Evolutionary conservation across 2,329 filamentous ascomycete species (phyloP), one percentile per base, ranked within the genome.

Genomic region (Phyllosticta citrichinensis): DNA sequence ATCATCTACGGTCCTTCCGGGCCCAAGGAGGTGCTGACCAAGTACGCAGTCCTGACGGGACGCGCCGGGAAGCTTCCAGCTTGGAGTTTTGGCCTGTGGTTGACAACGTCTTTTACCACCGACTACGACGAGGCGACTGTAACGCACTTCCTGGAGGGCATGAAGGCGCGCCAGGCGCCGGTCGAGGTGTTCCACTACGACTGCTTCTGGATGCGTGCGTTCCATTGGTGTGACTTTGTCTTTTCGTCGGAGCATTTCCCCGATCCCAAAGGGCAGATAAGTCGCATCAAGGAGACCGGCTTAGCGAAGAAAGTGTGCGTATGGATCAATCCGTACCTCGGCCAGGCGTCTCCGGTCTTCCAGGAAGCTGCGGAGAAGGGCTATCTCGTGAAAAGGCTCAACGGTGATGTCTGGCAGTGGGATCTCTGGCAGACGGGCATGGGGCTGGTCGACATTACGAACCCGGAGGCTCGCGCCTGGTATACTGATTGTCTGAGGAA

Each of bases 361-460:
- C 74, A 78, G 62, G 79, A 84, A 63, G 87, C 85, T 51, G 81
- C 81, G 51, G 80, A 83, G 61, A 85, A 83, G 59, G 86, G 86
- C 0, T 90, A 88, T 67, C 79, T 90, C 19, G 78, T 90, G 62
- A 87, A 86, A 75, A 82, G 86, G 27, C 83, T 80, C 64, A 89
- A 79, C 67, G 86, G 85, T 12, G 84, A 87, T 63, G 75, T 89
- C 22, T 90, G 84, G 83, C 87, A 90, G 72, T 89, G 86, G 85
- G 87, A 90, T 67, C 74, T 87, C 52, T 90, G 87, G 87, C 87
- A 90, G 69, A 86, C 86, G 1, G 87, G 87, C 40, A 90, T 90
- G 87, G 87, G 82, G 3, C 75, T 90, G 1, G 78, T 90, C 14
- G 87, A 90, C 68, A 87, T 90, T 68, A 90, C 87, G 6, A 90